Percentiles rank a stretch among this genome's conserved stretches.
These are phyloP conservation scores for Chlorella variabilis DNA, from an alignment of 163 green algal species.

Conservation along the genomic window DNA sequence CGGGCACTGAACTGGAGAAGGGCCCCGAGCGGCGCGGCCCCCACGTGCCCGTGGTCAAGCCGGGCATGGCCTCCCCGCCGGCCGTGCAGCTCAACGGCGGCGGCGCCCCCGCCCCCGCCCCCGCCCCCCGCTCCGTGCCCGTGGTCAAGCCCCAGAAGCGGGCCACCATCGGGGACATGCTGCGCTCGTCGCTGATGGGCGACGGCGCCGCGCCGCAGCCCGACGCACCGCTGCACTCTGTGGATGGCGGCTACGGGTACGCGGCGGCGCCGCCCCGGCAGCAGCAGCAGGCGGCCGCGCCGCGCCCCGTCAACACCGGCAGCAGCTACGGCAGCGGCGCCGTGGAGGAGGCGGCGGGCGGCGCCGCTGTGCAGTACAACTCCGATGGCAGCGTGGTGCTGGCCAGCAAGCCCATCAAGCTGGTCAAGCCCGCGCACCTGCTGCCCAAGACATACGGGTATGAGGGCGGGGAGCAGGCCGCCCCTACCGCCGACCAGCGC, in stretches of 20 bases:
- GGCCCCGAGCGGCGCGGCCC: slow-evolving; percentile 13
- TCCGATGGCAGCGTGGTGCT: slow-evolving; percentile 36
- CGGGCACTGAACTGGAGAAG: slow-evolving; percentile 36
- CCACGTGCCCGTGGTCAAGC: slow-evolving; percentile 32
- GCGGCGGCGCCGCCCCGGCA: neutral
- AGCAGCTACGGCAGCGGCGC: slow-evolving; percentile 2
- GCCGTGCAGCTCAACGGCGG: neutral
- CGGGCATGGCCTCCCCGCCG: neutral
- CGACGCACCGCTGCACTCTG: neutral
- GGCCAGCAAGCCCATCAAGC: slow-evolving; percentile 36
- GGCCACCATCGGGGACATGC: slow-evolving; percentile 32
- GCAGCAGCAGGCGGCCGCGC: neutral
- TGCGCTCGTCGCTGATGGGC: neutral
- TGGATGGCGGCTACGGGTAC: neutral
- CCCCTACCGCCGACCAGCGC: neutral
- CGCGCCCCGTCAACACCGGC: slow-evolving; percentile 6
- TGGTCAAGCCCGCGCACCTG: slow-evolving; percentile 43
- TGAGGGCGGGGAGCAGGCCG: neutral
- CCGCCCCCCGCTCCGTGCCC: neutral
- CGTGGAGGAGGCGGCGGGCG: neutral
- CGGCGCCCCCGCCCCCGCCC: neutral
- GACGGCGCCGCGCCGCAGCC: neutral
- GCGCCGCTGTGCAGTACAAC: slow-evolving; percentile 20
- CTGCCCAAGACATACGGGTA: slow-evolving; percentile 19
- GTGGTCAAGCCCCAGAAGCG: slow-evolving; percentile 35